Evolutionary conservation across 129 eudicot species (phyloP), one percentile per base, ranked within the genome.

Genomic region (Saposhnikovia divaricata): DNA sequence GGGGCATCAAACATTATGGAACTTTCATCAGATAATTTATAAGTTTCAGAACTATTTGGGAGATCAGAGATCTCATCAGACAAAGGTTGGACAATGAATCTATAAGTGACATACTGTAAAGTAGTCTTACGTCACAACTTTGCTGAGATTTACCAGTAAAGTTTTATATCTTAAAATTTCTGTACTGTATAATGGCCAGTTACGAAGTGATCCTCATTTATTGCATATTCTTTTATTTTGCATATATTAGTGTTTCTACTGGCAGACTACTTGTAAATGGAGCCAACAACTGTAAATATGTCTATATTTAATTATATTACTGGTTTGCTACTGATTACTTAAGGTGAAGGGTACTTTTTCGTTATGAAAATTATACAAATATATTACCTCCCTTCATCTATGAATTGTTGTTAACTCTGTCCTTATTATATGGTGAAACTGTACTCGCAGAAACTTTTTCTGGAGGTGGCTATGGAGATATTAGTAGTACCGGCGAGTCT

Each of bases 401-500:
- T 59, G 5, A 10, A 40, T 9, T 43, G 38, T 69, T 69, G 23
- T 34, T 78, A 25, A 42, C 34, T 48, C 61, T 27, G 74, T 40
- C 18, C 27, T 23, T 14, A 25, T 80, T 55, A 19, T 44, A 78
- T 19, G 57, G 48, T 50, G 12, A 59, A n/a, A 40, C 47, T 76
- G 39, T 43, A 70, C 78, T 14, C 86, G 90, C 88, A 89, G 93
- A 77, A 80, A 87, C 69, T 75, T 79, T 82, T 75, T 78, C 48
- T 61, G 85, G 85, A 83, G 93, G 87, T 80, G 92, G 89, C 75
- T 86, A 87, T 74, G 84, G 89, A 76, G 96, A 93, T 80, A 72
- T 82, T 78, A 77, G 84, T 40, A 91, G 90, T 84, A 83, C 88
- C 78, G 19, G 83, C 47, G 90, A 86, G 81, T 89, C 93, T 37